phyloP scores from a whole-genome alignment of 2,329 filamentous ascomycete genomes.

The Saccharata proteae region DNA sequence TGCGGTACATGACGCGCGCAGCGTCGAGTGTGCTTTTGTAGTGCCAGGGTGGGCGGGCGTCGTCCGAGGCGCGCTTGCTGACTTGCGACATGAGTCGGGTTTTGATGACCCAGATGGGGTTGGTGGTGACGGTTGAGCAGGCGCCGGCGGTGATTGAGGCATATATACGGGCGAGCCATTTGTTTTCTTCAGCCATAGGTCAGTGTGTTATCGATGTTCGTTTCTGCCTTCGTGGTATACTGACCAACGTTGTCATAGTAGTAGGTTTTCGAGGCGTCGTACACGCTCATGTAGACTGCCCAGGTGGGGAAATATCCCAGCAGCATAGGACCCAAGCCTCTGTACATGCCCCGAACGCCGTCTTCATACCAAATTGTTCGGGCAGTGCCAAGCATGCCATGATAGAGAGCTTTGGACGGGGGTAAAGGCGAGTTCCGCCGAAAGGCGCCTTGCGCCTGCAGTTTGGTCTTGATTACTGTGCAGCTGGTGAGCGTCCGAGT shows the following conservation, averaged over 20 bases:
- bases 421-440: constrained; percentile 29
- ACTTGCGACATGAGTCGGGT: constrained; percentile 95
- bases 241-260: constrained; percentile 51
- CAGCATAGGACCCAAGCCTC: constrained; percentile 86
- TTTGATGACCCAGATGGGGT: constrained; percentile 99
- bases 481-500: too few relatives aligned
- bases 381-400: constrained; percentile 77
- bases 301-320: constrained; percentile 93
- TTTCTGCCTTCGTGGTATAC: constrained; percentile 31
- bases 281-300: constrained; percentile 96
- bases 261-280: constrained; percentile 74
- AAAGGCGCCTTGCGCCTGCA: constrained; percentile 90
- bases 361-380: constrained; percentile 78
- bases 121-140: constrained; percentile 87
- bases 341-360: constrained; percentile 80
- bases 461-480: constrained; percentile 98
- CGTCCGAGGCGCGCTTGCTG: constrained; percentile 41
- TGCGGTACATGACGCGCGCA: constrained; percentile 87
- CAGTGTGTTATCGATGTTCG: constrained; percentile 14
- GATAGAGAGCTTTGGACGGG: constrained; percentile 53
- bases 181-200: constrained; percentile 46
- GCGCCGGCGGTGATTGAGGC: constrained; percentile 84
- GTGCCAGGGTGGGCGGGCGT: constrained; percentile 66
- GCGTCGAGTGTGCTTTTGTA: constrained; percentile 85
- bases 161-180: constrained; percentile 69